phyloP scores from a whole-genome alignment of 163 green algal genomes.

The Chlorella variabilis region DNA sequence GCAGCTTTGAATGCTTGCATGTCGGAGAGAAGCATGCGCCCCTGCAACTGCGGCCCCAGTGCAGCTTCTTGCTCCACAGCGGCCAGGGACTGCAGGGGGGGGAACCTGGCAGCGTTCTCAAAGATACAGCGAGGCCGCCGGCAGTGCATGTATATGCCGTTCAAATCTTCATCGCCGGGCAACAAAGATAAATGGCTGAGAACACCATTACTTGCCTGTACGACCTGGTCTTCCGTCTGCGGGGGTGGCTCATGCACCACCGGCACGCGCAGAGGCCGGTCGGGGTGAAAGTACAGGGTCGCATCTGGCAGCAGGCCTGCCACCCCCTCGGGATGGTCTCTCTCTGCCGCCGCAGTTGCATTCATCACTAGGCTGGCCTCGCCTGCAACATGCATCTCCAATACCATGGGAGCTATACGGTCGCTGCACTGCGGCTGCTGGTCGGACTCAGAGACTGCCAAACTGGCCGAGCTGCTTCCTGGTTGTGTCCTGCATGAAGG shows the following conservation, averaged over 20 bases:
- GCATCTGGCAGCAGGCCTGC: conserved; percentile 24
- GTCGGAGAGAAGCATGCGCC: conserved; percentile 75
- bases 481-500: neutral
- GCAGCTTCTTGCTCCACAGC: neutral
- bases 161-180: no score
- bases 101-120: no score
- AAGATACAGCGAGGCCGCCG: no score
- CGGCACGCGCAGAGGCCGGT: conserved; percentile 52
- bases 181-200: no score
- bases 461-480: neutral
- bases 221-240: conserved; percentile 70
- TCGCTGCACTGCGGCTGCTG: neutral
- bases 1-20: conserved; percentile 97
- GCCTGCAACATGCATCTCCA: no score
- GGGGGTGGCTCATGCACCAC: conserved; percentile 57
- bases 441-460: neutral
- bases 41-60: conserved; percentile 48
- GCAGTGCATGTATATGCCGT: no score
- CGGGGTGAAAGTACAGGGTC: conserved; percentile 48
- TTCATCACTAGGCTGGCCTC: no score
- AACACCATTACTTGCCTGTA: conserved; percentile 40
- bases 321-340: conserved; percentile 33
- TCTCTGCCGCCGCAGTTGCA: neutral
- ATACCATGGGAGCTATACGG: no score
- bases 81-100: neutral